Evolutionary conservation across 805 yeast genomes (phyloP).

Genomic region (Metschnikowia aberdeeniae): DNA sequence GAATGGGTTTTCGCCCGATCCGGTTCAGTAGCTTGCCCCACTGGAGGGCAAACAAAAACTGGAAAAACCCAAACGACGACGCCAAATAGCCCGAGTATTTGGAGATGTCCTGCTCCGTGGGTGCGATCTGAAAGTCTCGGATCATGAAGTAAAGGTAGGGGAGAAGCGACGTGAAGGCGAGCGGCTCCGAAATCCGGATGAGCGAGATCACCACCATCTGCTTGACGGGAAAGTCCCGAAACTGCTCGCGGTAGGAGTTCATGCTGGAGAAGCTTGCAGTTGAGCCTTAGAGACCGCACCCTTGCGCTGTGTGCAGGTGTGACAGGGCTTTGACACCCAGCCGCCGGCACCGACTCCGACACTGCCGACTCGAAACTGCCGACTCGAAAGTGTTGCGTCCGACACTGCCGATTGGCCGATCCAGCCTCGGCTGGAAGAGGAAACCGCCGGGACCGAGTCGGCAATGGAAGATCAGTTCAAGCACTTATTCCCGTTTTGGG

Average conservation of each 20-base stretch:
- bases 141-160: slow-evolving; percentile 66
- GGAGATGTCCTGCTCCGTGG: slow-evolving; percentile 50
- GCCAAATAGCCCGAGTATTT: slow-evolving; percentile 60
- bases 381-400: too few relatives aligned
- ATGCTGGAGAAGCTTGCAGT: background rate
- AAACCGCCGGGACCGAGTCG: too few relatives aligned
- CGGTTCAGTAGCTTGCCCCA: slow-evolving; percentile 58
- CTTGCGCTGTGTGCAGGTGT: background rate
- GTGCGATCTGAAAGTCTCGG: slow-evolving; percentile 47
- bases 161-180: slow-evolving; percentile 59
- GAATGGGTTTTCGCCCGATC: slow-evolving; percentile 53
- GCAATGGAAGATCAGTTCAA: too few relatives aligned
- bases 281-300: background rate
- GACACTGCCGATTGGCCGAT: too few relatives aligned
- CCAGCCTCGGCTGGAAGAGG: too few relatives aligned
- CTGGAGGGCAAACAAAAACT: slow-evolving; percentile 51
- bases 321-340: too few relatives aligned
- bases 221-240: slow-evolving; percentile 53
- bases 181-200: slow-evolving; percentile 57
- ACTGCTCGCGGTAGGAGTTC: slow-evolving; percentile 40
- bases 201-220: slow-evolving; percentile 40
- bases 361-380: too few relatives aligned
- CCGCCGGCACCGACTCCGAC: too few relatives aligned
- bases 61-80: slow-evolving; percentile 57
- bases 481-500: too few relatives aligned